Evolutionary conservation across 331 rosid species (phyloP).

Genomic region (Arachis monticola): DNA sequence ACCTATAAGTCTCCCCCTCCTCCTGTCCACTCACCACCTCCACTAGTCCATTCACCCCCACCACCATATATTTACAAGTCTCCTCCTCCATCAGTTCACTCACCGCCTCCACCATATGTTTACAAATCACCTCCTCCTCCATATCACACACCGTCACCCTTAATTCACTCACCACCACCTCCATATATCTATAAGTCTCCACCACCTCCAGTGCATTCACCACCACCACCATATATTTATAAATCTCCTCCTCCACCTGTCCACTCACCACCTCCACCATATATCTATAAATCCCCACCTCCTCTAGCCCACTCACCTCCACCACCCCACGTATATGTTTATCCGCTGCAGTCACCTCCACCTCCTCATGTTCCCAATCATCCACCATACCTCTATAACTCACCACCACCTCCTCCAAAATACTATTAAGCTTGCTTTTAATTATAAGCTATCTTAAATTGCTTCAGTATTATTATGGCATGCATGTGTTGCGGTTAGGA

Average conservation of each 20-base stretch:
- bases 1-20: slow-evolving; percentile 8
- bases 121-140: neutral
- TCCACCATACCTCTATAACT: slow-evolving; percentile 16
- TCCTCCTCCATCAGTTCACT: neutral
- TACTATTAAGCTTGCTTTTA: neutral
- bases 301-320: slow-evolving; percentile 22
- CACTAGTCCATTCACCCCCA: neutral
- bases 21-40: neutral
- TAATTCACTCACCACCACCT: neutral
- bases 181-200: slow-evolving; percentile 12
- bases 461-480: neutral
- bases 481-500: neutral
- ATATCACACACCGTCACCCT: neutral
- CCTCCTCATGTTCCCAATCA: slow-evolving; percentile 11
- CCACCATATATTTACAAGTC: slow-evolving; percentile 17
- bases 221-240: slow-evolving; percentile 1
- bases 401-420: slow-evolving; percentile 35
- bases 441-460: neutral
- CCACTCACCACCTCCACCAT: neutral
- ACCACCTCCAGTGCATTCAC: neutral
- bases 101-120: neutral
- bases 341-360: slow-evolving; percentile 1
- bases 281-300: neutral
- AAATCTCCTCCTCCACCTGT: slow-evolving; percentile 10
- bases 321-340: neutral